Evolutionary conservation across 257 asterid genomes (phyloP).

Genomic region (Prunella vulgaris): DNA sequence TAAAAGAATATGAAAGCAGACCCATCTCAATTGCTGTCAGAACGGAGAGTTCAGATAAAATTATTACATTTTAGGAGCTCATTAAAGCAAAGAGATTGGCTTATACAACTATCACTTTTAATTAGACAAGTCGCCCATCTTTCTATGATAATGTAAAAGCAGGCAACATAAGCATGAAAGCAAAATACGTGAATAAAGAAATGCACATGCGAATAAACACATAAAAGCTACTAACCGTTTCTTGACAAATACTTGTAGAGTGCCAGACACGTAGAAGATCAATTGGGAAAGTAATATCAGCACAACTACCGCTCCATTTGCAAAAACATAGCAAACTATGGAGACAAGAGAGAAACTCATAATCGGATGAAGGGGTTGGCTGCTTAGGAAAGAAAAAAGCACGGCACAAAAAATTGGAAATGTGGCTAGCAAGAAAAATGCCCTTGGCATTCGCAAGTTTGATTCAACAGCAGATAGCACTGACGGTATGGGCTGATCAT

Average conservation of each 20-base stretch:
- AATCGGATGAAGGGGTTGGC: conserved; percentile 51
- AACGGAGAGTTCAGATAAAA: not conserved
- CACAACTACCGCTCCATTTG: conserved; percentile 69
- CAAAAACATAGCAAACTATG: conserved; percentile 64
- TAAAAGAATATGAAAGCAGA: conserved; percentile 4
- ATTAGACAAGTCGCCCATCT: not conserved
- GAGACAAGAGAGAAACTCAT: conserved; percentile 59
- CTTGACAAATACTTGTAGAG: conserved; percentile 55
- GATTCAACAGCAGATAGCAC: conserved; percentile 78
- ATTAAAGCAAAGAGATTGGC: conserved; percentile 15
- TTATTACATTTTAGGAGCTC: not conserved
- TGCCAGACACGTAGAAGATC: conserved; percentile 55
- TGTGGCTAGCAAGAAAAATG: conserved; percentile 52
- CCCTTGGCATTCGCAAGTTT: conserved; percentile 65
- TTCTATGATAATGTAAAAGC: not conserved
- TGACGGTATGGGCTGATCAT: conserved; percentile 77
- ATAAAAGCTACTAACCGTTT: conserved; percentile 57
- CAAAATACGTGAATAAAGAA: not conserved
- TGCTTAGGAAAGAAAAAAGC: conserved; percentile 51
- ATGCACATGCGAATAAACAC: not conserved
- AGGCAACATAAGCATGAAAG: conserved; percentile 2
- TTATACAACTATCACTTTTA: not conserved
- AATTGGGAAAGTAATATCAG: conserved; percentile 61
- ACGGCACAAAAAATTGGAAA: conserved; percentile 54
- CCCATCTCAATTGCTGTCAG: not conserved